Percentiles rank a stretch among this genome's conserved stretches.
Conservation (phyloP, 805 yeast species). For the Grigorovia transvaalensis region DNA sequence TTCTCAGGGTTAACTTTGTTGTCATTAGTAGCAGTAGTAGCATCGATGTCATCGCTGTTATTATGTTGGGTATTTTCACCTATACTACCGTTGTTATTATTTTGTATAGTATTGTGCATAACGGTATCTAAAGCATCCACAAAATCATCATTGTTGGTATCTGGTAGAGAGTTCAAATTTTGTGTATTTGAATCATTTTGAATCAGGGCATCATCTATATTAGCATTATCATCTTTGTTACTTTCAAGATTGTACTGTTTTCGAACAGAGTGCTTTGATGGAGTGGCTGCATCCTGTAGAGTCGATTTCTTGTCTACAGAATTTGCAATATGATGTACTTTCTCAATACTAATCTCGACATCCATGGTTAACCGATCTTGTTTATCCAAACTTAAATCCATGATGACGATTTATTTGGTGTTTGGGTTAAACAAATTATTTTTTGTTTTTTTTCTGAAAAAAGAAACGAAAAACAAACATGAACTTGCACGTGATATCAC, state of each 20-base stretch:
- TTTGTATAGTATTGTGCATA: neutral
- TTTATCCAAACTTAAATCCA: no score
- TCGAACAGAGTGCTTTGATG: no score
- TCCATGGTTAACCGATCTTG: no score
- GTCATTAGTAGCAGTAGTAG: neutral
- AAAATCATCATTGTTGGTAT: constrained; percentile 6
- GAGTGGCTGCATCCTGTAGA: no score
- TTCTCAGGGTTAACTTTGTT: neutral
- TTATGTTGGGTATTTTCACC: no score
- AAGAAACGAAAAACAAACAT: neutral
- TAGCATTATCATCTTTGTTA: neutral
- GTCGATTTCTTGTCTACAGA: no score
- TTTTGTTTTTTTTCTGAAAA: neutral
- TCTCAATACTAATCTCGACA: no score
- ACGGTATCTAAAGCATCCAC: constrained; percentile 16
- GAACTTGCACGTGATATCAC: neutral
- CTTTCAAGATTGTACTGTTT: no score
- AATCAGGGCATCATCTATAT: neutral
- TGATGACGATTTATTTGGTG: neutral
- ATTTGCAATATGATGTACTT: no score
- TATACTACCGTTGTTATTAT: no score
- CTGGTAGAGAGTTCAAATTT: neutral
- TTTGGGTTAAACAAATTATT: neutral
- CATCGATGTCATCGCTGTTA: neutral
- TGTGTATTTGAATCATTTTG: constrained; percentile 8